Evolutionary conservation across 2,329 filamentous ascomycete species (phyloP), one percentile per base, ranked within the genome.

Genomic region (Aspergillus calidoustus): DNA sequence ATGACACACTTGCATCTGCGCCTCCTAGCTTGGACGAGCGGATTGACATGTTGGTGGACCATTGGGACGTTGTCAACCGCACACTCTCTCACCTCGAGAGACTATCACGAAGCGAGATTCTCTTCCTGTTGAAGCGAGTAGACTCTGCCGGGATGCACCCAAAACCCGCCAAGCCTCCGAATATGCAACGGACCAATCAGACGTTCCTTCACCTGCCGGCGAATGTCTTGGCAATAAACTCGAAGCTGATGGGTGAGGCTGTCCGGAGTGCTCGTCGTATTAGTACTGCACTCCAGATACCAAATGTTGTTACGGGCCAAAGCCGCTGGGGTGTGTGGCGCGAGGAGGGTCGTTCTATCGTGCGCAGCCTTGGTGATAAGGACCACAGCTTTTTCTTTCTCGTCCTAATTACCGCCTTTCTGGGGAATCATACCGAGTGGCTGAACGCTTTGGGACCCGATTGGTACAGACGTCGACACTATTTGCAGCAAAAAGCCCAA

Each of bases 401-500:
- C 68, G 86, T 84, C 25, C 75, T 87, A 13, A 75, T 87, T 31
- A 87, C 85, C 1, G 84, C 84, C 1, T 87, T 87, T 60, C 74
- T 88, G 57, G 85, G 84, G 0, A 86, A 82, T 47, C 85, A 87
- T 66, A 86, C 84, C 0, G 84, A 87, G 66, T 87, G 85, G 85
- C 79, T 88, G 11, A 83, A 82, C 60, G 72, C 79, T 3, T 72
- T 87, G 22, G 84, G 83, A 1, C 84, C 84, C 2, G 82, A 82
- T 57, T 83, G 82, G 79, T 82, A 84, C 68, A 79, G 82, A 47
- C 81, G 81, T 57, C 82, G 83, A 31, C 79, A 84, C 66, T 78
- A 79, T 60, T 76, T 83, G 63, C 81, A 83, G 66, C 82, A 85
- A 68, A 81, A 81, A 68, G 75, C 79, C 6, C 77, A 78, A 54